A percentile compares a stretch with the other conserved stretches of the same genome.
These are phyloP conservation scores for Aurantiochytrium sp. DNA, from an alignment of 108 stramenopile genomes.

Conservation along the genomic window DNA sequence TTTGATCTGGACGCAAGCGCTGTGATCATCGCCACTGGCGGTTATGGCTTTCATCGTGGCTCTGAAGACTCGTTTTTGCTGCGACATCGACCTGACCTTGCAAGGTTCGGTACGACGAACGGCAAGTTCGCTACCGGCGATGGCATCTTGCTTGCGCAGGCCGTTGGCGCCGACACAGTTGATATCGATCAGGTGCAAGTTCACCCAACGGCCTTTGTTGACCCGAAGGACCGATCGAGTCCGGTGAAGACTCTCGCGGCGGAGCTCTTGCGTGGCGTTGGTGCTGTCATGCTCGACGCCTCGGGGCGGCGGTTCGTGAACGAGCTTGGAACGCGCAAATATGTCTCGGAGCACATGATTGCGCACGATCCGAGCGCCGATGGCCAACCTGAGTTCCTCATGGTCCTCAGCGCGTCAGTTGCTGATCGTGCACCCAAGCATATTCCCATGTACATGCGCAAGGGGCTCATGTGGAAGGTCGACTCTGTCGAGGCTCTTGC, in stretches of 20 bases:
- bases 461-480: constrained; percentile 63
- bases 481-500: constrained; percentile 65
- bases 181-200: constrained; percentile 31
- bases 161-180: not conserved
- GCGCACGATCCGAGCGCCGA: constrained; percentile 51
- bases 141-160: constrained; percentile 58
- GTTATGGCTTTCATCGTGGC: constrained; percentile 69
- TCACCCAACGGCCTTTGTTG: constrained; percentile 49
- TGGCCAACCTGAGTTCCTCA: constrained; percentile 52
- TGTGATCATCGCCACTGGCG: constrained; percentile 77
- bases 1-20: constrained; percentile 45
- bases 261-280: constrained; percentile 27
- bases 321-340: constrained; percentile 61
- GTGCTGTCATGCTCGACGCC: constrained; percentile 10
- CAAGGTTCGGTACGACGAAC: constrained; percentile 71
- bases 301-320: constrained; percentile 58
- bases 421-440: constrained; percentile 71
- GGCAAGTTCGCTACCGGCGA: constrained; percentile 83
- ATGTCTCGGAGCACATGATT: constrained; percentile 66
- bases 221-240: constrained; percentile 41
- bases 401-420: constrained; percentile 65
- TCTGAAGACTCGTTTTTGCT: constrained; percentile 61
- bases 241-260: constrained; percentile 43
- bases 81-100: constrained; percentile 69
- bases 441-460: constrained; percentile 71